These are phyloP conservation scores for Ascochyta rabiei DNA, from an alignment of 2,329 filamentous ascomycete genomes.

Conservation along the genomic window DNA sequence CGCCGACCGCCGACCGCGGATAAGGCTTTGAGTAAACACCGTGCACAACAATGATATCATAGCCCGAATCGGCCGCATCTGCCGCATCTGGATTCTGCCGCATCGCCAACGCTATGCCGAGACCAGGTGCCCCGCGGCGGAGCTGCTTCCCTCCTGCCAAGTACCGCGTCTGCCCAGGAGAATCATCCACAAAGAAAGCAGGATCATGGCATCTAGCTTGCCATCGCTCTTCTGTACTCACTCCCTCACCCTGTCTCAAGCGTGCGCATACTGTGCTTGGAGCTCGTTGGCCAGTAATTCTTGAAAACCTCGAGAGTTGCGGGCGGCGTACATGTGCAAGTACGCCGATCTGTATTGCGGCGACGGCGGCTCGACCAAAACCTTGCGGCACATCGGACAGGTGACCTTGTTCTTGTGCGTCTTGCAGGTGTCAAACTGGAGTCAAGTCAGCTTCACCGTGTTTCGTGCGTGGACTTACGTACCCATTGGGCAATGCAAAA, in stretches of 20 bases:
- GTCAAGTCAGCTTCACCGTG: conserved; percentile 2
- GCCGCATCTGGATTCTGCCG: no score
- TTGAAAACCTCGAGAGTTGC: conserved; percentile 19
- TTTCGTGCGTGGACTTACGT: conserved; percentile 2
- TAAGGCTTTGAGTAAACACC: conserved; percentile 12
- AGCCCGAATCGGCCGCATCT: background rate
- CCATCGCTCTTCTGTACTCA: background rate
- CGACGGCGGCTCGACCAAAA: conserved; percentile 32
- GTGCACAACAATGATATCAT: conserved; percentile 21
- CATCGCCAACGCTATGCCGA: conserved; percentile 1
- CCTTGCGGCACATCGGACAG: conserved; percentile 47
- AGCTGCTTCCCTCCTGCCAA: background rate
- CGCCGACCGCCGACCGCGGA: background rate
- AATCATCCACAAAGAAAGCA: no score
- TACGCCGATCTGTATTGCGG: conserved; percentile 16
- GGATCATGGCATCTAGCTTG: no score
- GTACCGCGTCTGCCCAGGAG: no score
- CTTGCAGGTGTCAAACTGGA: conserved; percentile 42
- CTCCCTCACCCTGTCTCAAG: background rate
- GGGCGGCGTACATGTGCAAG: conserved; percentile 15
- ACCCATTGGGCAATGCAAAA: conserved; percentile 46
- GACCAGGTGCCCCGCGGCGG: background rate
- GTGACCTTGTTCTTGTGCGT: conserved; percentile 46
- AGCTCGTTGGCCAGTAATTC: conserved; percentile 27
- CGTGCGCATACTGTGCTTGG: conserved; percentile 22